A percentile compares a stretch with the other conserved stretches of the same genome.
phyloP scores from a whole-genome alignment of 768 basidiomycete genomes.

The Suillus placidus region DNA sequence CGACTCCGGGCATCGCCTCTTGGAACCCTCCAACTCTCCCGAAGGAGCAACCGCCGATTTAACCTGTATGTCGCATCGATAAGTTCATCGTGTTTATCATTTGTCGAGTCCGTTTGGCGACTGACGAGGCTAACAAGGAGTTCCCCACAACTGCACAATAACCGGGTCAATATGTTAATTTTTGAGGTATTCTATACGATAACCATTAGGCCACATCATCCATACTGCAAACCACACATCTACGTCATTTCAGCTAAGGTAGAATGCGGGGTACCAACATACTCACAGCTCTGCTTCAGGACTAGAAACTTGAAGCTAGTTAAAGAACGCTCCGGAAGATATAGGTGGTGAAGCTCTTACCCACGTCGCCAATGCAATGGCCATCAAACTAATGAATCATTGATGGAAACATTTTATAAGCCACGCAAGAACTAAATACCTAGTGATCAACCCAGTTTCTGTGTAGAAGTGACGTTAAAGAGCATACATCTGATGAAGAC shows the following conservation, averaged over 20 bases:
- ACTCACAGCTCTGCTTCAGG: background rate
- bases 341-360: background rate
- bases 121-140: background rate
- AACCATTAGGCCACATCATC: background rate
- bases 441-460: background rate
- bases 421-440: background rate
- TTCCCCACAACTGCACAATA: background rate
- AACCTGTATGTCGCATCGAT: background rate
- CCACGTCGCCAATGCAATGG: background rate
- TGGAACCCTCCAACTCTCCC: background rate
- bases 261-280: background rate
- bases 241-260: background rate
- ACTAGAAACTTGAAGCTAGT: background rate
- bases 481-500: background rate
- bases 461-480: background rate
- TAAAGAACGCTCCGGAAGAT: background rate
- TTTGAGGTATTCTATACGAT: background rate
- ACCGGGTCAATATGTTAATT: background rate
- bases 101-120: background rate
- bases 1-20: background rate
- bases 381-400: background rate
- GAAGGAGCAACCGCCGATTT: background rate
- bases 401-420: background rate
- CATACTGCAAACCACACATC: background rate
- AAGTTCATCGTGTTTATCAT: background rate